Conservation (phyloP, 495 filamentous ascomycete species). For the Staphylotrichum tortipilum region DNA sequence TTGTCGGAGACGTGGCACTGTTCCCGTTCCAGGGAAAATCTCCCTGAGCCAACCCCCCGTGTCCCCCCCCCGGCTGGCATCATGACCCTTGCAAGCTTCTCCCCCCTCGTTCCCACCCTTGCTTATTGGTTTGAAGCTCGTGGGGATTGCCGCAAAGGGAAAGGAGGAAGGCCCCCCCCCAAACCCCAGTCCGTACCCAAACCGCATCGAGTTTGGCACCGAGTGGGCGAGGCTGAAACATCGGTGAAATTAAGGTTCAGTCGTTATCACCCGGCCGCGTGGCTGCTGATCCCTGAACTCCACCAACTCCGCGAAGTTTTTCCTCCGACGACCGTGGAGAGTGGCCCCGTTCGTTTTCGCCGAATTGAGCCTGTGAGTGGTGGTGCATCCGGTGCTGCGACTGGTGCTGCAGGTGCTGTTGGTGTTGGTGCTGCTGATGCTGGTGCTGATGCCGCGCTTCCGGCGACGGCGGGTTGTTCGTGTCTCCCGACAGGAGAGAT, state of each 20-base stretch:
- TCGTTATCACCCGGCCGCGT: slow-evolving; percentile 28
- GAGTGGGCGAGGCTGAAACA: slow-evolving; percentile 29
- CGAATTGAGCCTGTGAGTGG: slow-evolving; percentile 13
- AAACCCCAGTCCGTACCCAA: slow-evolving; percentile 7
- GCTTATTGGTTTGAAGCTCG: neutral
- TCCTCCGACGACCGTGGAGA: slow-evolving; percentile 23
- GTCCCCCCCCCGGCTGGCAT: no score
- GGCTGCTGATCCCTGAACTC: slow-evolving; percentile 25
- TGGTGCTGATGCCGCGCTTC: slow-evolving; percentile 14
- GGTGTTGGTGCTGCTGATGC: slow-evolving; percentile 20
- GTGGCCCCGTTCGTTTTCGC: slow-evolving; percentile 14
- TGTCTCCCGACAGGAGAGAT: slow-evolving; percentile 39
- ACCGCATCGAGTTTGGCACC: slow-evolving; percentile 10
- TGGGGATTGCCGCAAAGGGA: slow-evolving; percentile 10
- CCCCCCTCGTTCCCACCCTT: neutral
- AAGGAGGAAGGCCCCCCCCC: neutral
- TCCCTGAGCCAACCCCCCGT: neutral
- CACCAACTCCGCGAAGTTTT: slow-evolving; percentile 19
- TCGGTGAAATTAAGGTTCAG: slow-evolving; percentile 32
- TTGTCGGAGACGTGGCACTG: slow-evolving; percentile 1
- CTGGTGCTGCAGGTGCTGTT: slow-evolving; percentile 5
- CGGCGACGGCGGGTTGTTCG: slow-evolving; percentile 34
- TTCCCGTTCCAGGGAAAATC: neutral
- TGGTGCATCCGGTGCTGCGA: slow-evolving; percentile 8
- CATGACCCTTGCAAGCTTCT: neutral